These are phyloP conservation scores for Saturnispora halmiae DNA, from an alignment of 805 yeast species.

Conservation along the genomic window DNA sequence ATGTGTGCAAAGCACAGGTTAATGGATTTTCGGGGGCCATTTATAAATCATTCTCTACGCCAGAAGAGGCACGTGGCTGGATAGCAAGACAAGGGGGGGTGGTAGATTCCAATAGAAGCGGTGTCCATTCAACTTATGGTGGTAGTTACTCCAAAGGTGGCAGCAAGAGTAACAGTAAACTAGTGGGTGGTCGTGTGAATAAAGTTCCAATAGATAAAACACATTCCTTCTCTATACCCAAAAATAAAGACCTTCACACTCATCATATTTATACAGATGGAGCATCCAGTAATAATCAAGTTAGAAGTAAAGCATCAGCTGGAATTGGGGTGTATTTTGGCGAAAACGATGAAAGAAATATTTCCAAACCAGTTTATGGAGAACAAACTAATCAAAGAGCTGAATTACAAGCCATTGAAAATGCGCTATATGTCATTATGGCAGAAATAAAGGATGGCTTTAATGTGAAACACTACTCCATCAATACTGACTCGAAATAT, in stretches of 20 bases:
- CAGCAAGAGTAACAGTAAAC: background rate
- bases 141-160: background rate
- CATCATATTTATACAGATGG: constrained; percentile 64
- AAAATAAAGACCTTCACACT: no score
- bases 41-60: constrained; percentile 45
- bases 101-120: no score
- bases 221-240: no score
- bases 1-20: constrained; percentile 42
- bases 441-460: constrained; percentile 26
- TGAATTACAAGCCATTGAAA: constrained; percentile 58
- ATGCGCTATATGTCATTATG: constrained; percentile 40
- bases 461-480: constrained; percentile 26
- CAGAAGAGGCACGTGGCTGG: constrained; percentile 41
- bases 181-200: no score
- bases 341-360: constrained; percentile 41
- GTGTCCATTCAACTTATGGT: constrained; percentile 1
- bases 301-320: constrained; percentile 29
- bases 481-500: constrained; percentile 67
- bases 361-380: constrained; percentile 41
- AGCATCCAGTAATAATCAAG: constrained; percentile 56
- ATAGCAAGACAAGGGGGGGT: constrained; percentile 16
- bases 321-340: constrained; percentile 80
- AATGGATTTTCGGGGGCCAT: constrained; percentile 47
- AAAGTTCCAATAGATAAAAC: no score
- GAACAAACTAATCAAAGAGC: constrained; percentile 73